These are phyloP conservation scores for Pythium brassicae DNA, from an alignment of 352 stramenopile genomes.

Conservation along the genomic window DNA sequence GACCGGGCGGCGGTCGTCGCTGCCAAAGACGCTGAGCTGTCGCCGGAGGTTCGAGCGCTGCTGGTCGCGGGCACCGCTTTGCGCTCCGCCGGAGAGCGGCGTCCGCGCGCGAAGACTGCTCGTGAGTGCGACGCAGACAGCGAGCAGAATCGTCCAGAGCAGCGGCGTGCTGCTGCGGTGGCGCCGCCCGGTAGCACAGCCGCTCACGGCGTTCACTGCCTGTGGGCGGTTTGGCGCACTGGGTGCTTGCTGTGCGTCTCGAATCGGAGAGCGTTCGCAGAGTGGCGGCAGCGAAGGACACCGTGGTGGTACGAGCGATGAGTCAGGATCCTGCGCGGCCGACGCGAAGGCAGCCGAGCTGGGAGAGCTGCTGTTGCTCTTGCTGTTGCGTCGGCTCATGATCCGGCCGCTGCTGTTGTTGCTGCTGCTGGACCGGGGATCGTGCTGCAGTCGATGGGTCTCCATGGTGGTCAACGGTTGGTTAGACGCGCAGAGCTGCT, in stretches of 20 bases:
- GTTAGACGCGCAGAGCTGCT: too few species aligned
- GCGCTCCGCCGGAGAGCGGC: neutral
- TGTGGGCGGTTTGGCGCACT: neutral
- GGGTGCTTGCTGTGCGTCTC: neutral
- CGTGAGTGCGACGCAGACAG: neutral
- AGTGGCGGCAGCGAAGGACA: too few species aligned
- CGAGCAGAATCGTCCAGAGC: conserved; percentile 10
- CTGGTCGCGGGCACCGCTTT: neutral
- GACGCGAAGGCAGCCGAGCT: neutral
- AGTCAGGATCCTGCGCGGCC: neutral
- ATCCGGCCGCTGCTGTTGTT: conserved; percentile 4
- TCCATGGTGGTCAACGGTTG: too few species aligned
- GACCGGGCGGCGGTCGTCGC: conserved; percentile 34
- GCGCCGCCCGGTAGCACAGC: neutral
- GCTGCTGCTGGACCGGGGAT: too few species aligned
- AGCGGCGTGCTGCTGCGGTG: neutral
- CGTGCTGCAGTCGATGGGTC: too few species aligned
- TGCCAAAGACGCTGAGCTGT: conserved; percentile 39
- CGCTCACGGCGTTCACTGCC: neutral
- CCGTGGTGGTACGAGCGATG: neutral
- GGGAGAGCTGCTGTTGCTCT: neutral
- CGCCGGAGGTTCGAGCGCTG: conserved; percentile 9
- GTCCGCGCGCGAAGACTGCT: neutral
- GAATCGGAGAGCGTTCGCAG: too few species aligned
- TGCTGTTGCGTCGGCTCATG: conserved; percentile 5